Evolutionary conservation across 768 basidiomycete genomes (phyloP).

Genomic region (Lactarius hatsudake): DNA sequence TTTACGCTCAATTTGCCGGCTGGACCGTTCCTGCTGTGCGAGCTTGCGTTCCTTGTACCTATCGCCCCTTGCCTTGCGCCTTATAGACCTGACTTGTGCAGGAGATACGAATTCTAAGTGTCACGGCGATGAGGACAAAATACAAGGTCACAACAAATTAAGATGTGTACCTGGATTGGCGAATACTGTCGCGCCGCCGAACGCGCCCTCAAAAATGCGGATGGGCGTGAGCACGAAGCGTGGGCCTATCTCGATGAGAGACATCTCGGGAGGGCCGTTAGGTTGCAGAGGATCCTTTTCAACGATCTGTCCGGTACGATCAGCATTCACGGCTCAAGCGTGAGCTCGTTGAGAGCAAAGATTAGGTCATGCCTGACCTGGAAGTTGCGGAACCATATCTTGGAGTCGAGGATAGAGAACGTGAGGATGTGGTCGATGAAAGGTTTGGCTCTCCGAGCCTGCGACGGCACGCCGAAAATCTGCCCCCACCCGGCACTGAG

Average conservation of each 20-base stretch:
- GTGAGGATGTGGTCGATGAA: slow-evolving; percentile 98
- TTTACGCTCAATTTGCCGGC: slow-evolving; percentile 61
- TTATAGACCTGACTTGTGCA: slow-evolving; percentile 66
- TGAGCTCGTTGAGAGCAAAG: neutral
- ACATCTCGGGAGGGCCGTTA: slow-evolving; percentile 77
- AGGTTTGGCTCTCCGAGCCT: slow-evolving; percentile 89
- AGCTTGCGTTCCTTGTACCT: slow-evolving; percentile 84
- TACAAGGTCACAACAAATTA: slow-evolving; percentile 7
- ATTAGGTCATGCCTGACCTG: slow-evolving; percentile 54
- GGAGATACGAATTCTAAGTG: slow-evolving; percentile 87
- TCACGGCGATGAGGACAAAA: slow-evolving; percentile 2
- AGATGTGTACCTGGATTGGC: slow-evolving; percentile 80
- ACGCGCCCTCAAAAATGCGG: slow-evolving; percentile 96
- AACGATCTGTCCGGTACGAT: slow-evolving; percentile 57
- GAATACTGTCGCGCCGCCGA: slow-evolving; percentile 91
- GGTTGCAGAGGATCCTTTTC: slow-evolving; percentile 92
- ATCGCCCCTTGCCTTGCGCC: slow-evolving; percentile 69
- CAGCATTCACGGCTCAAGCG: neutral
- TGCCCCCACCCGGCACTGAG: slow-evolving; percentile 34
- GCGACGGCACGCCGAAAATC: slow-evolving; percentile 94
- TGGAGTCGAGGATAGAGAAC: slow-evolving; percentile 91
- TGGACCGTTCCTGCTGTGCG: slow-evolving; percentile 61
- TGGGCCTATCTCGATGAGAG: slow-evolving; percentile 96
- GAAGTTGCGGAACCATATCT: slow-evolving; percentile 99
- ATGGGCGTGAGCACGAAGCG: slow-evolving; percentile 97